Evolutionary conservation across 768 basidiomycete species (phyloP).

Genomic region (Auriculariales sp.): DNA sequence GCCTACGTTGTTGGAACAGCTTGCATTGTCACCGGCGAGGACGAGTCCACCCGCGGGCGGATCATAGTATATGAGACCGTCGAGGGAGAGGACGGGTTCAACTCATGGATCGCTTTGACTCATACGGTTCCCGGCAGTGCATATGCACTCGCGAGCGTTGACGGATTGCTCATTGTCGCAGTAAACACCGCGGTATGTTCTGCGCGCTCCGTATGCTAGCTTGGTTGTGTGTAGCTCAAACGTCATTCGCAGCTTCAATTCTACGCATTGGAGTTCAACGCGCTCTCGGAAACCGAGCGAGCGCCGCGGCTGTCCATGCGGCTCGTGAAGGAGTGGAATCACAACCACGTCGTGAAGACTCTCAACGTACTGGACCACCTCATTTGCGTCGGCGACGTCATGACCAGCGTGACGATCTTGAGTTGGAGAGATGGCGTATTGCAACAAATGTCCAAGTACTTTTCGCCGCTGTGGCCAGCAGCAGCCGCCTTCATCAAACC

Average conservation of each 20-base stretch:
- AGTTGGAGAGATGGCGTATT: constrained; percentile 31
- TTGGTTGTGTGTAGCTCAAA: not conserved
- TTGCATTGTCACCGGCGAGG: constrained; percentile 14
- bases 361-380: constrained; percentile 39
- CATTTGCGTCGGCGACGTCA: constrained; percentile 64
- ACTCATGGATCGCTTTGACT: constrained; percentile 23
- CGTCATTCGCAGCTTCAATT: not conserved
- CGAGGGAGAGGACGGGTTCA: constrained; percentile 2
- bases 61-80: constrained; percentile 34
- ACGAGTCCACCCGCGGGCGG: constrained; percentile 36
- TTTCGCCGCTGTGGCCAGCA: constrained; percentile 60
- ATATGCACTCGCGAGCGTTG: constrained; percentile 39
- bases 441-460: constrained; percentile 53
- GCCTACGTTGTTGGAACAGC: constrained; percentile 28
- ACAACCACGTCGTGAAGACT: constrained; percentile 66
- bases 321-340: constrained; percentile 43
- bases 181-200: constrained; percentile 60
- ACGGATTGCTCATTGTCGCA: constrained; percentile 44
- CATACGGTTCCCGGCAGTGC: constrained; percentile 47
- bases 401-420: constrained; percentile 65
- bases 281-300: constrained; percentile 19
- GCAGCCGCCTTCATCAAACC: constrained; percentile 42
- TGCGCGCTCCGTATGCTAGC: not conserved
- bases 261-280: constrained; percentile 4
- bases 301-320: constrained; percentile 17